A percentile compares a stretch with the other conserved stretches of the same genome.
phyloP scores from a whole-genome alignment of 805 yeast species.

The Metschnikowia anglica region DNA sequence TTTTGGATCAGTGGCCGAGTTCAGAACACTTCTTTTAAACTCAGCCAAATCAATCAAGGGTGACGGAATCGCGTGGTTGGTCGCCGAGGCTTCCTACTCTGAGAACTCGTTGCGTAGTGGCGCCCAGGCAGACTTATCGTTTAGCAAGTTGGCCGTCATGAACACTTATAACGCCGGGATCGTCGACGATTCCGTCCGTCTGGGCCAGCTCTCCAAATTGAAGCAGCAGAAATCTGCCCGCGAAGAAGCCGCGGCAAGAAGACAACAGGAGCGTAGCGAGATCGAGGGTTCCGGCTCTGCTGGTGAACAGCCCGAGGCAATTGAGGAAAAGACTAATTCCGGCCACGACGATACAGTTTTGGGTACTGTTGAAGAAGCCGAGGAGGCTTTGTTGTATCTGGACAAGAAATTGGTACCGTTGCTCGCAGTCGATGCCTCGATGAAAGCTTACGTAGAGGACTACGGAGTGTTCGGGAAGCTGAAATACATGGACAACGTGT shows the following conservation, averaged over 20 bases:
- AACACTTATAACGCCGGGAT: constrained; percentile 91
- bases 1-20: constrained; percentile 77
- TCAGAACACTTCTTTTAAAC: constrained; percentile 65
- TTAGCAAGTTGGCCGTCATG: constrained; percentile 58
- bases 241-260: constrained; percentile 26
- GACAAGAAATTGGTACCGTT: constrained; percentile 54
- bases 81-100: constrained; percentile 52
- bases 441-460: constrained; percentile 67
- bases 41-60: constrained; percentile 77
- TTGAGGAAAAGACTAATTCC: constrained; percentile 18
- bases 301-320: constrained; percentile 5
- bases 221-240: constrained; percentile 35
- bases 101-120: constrained; percentile 26
- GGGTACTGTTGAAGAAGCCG: constrained; percentile 45
- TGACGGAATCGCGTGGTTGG: constrained; percentile 89
- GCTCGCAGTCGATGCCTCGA: constrained; percentile 69
- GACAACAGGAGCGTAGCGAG: constrained; percentile 25
- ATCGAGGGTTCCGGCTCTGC: constrained; percentile 9
- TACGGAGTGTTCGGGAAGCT: constrained; percentile 66
- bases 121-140: constrained; percentile 21
- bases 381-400: constrained; percentile 32
- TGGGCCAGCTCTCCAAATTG: constrained; percentile 50
- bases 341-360: constrained; percentile 26
- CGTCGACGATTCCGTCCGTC: constrained; percentile 62
- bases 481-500: constrained; percentile 42